phyloP scores from a whole-genome alignment of 2,329 filamentous ascomycete genomes.

The Neonectria neomacrospora region DNA sequence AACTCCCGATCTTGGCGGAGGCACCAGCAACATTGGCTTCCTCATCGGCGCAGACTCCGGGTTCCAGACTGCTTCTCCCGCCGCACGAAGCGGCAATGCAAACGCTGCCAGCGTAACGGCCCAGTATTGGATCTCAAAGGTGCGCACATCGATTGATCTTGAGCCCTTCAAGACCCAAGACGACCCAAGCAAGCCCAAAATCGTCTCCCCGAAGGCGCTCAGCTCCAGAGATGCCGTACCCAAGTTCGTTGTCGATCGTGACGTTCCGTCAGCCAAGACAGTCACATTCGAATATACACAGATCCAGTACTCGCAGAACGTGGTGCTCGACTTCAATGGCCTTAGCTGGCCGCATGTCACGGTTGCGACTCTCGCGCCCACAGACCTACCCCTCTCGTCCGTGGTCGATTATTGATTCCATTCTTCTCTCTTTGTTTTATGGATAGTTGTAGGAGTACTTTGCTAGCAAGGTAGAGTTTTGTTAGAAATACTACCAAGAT shows the following conservation, averaged over 20 bases:
- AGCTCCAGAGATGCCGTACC: slow-evolving; percentile 31
- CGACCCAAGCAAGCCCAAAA: neutral
- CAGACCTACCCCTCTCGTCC: neutral
- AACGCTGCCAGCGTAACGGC: neutral
- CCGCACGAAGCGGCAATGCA: neutral
- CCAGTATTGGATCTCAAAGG: slow-evolving; percentile 9
- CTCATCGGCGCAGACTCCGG: neutral
- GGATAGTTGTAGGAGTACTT: too few relatives aligned
- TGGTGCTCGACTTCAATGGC: slow-evolving; percentile 23
- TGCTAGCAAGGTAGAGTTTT: too few relatives aligned
- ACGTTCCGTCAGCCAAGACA: slow-evolving; percentile 24
- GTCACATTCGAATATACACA: slow-evolving; percentile 37
- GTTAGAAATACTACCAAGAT: too few relatives aligned
- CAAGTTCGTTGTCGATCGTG: slow-evolving; percentile 25
- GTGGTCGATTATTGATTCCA: neutral
- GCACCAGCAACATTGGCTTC: neutral
- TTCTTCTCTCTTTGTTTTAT: too few relatives aligned
- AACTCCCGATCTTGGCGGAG: neutral
- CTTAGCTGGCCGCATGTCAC: slow-evolving; percentile 34
- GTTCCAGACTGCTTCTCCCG: neutral
- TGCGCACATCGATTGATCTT: slow-evolving; percentile 33
- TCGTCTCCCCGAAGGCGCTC: slow-evolving; percentile 3
- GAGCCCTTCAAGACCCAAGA: neutral
- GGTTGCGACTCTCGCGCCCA: slow-evolving; percentile 34
- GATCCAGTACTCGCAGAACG: slow-evolving; percentile 52